These are phyloP conservation scores for Achaetomium macrosporum DNA, from an alignment of 2,329 filamentous ascomycete genomes.

Conservation along the genomic window DNA sequence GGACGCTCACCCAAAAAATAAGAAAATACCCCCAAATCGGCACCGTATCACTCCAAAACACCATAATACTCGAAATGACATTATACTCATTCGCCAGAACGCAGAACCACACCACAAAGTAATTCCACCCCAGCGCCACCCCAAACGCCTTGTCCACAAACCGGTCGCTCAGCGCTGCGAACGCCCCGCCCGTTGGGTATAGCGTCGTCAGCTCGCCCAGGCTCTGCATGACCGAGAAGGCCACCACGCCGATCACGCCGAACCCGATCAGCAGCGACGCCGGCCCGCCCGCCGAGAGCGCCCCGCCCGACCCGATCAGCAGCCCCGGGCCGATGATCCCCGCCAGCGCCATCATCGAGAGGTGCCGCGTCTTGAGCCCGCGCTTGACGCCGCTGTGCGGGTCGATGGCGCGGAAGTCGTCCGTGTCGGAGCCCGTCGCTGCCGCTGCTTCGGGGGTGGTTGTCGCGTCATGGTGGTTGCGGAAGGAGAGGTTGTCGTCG, in stretches of 20 bases:
- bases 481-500: constrained; percentile 1
- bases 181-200: constrained; percentile 65
- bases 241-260: constrained; percentile 63
- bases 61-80: constrained; percentile 58
- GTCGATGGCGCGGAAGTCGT: constrained; percentile 46
- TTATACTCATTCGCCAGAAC: constrained; percentile 69
- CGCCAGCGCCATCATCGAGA: constrained; percentile 60
- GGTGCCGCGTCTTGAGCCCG: constrained; percentile 61
- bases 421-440: constrained; percentile 30
- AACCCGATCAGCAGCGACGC: constrained; percentile 70
- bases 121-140: constrained; percentile 66
- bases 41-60: constrained; percentile 57
- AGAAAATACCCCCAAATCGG: constrained; percentile 65
- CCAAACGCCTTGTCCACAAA: constrained; percentile 67
- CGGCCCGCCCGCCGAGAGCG: constrained; percentile 62
- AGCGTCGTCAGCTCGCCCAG: constrained; percentile 69
- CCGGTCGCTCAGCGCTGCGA: constrained; percentile 63
- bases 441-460: constrained; percentile 7
- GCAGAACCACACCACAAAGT: constrained; percentile 60
- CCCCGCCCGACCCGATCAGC: constrained; percentile 65
- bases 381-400: constrained; percentile 61
- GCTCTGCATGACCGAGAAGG: constrained; percentile 63
- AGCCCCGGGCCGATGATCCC: constrained; percentile 64
- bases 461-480: constrained; percentile 5
- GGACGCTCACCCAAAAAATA: constrained; percentile 65